Percentiles rank a stretch among this genome's conserved stretches.
Conservation (phyloP, 257 asterid species). For the Solanum peruvianum region DNA sequence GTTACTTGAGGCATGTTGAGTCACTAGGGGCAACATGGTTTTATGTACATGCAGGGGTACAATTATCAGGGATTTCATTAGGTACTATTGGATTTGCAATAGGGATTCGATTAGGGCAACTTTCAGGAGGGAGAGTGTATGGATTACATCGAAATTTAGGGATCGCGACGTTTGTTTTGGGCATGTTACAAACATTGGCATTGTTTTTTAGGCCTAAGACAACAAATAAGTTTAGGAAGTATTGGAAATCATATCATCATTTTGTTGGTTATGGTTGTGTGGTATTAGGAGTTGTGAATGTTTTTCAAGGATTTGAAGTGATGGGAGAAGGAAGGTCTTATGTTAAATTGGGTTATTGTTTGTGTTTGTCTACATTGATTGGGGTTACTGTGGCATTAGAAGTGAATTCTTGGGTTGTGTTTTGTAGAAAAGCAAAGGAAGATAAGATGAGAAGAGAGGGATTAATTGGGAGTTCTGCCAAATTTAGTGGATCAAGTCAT, state of each 20-base stretch:
- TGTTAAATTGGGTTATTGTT: constrained; percentile 46
- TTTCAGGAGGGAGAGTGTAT: constrained; percentile 53
- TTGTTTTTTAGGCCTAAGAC: constrained; percentile 72
- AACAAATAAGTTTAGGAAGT: constrained; percentile 61
- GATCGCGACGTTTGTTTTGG: constrained; percentile 54
- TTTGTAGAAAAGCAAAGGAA: constrained; percentile 78
- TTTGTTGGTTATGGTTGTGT: constrained; percentile 89
- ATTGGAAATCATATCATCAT: constrained; percentile 95
- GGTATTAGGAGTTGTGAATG: constrained; percentile 65
- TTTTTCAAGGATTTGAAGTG: constrained; percentile 72
- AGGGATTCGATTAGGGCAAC: constrained; percentile 60
- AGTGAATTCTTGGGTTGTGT: constrained; percentile 88
- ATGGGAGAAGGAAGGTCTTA: constrained; percentile 52
- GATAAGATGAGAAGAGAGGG: constrained; percentile 82
- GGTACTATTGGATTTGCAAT: constrained; percentile 76
- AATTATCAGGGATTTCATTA: constrained; percentile 36
- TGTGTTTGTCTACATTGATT: constrained; percentile 55
- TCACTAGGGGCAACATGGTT: constrained; percentile 69
- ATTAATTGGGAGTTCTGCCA: constrained; percentile 45
- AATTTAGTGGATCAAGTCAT: constrained; percentile 35
- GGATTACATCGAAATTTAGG: constrained; percentile 78
- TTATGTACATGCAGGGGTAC: constrained; percentile 72
- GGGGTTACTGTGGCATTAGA: constrained; percentile 73
- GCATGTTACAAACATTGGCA: constrained; percentile 84
- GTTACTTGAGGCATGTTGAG: constrained; percentile 54